A percentile compares a stretch with the other conserved stretches of the same genome.
phyloP scores from a whole-genome alignment of 78 protist genomes.

The Acrasis kona region DNA sequence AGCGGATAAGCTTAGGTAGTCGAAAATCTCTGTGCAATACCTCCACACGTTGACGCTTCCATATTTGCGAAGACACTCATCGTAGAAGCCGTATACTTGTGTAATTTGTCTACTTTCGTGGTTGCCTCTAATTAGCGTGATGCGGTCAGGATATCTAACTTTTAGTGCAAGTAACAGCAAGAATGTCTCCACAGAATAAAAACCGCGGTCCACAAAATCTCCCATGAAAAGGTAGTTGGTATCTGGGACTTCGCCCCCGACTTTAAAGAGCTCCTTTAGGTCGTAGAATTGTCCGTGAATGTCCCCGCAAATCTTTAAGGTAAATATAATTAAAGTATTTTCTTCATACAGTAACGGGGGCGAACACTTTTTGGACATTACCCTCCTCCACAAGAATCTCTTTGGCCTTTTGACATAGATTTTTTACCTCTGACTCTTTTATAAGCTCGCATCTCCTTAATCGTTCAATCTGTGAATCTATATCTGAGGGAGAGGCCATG shows the following conservation, averaged over 20 bases:
- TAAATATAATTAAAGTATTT: slow-evolving; percentile 77
- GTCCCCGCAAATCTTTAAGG: slow-evolving; percentile 85
- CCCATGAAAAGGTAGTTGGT: slow-evolving; percentile 66
- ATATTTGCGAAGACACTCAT: slow-evolving; percentile 94
- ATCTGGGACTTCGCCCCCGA: slow-evolving; percentile 44
- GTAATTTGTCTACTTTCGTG: slow-evolving; percentile 64
- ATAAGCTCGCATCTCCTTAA: slow-evolving; percentile 24
- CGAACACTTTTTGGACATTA: slow-evolving; percentile 67
- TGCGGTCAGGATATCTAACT: slow-evolving; percentile 18
- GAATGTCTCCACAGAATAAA: slow-evolving; percentile 53
- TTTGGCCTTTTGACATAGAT: slow-evolving; percentile 45
- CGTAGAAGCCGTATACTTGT: slow-evolving; percentile 54
- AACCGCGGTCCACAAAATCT: slow-evolving; percentile 73
- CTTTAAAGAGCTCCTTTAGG: slow-evolving; percentile 33
- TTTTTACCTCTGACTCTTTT: slow-evolving; percentile 27
- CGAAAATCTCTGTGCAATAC: slow-evolving; percentile 87
- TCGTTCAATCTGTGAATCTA: slow-evolving; percentile 4
- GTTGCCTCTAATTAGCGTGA: slow-evolving; percentile 54
- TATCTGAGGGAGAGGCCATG: too few relatives aligned
- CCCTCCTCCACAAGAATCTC: slow-evolving; percentile 74
- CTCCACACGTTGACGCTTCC: slow-evolving; percentile 94
- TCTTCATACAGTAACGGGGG: slow-evolving; percentile 91
- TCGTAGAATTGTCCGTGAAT: slow-evolving; percentile 58
- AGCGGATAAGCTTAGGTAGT: slow-evolving; percentile 85
- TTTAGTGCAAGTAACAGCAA: slow-evolving; percentile 49